phyloP scores from a whole-genome alignment of 2,329 filamentous ascomycete species.

The Neobulgaria alba region DNA sequence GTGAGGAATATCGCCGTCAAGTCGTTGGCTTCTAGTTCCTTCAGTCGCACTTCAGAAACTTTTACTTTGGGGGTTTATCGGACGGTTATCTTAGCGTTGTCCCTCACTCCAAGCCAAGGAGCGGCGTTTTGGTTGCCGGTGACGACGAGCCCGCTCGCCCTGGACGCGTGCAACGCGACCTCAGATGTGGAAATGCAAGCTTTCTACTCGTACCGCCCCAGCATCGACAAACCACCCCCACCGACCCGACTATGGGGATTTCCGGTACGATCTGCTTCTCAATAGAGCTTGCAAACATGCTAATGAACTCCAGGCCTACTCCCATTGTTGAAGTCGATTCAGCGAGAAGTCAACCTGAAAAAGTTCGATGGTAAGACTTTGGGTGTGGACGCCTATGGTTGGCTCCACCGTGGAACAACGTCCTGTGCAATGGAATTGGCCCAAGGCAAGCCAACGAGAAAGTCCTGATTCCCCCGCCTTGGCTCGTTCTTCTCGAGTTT shows the following conservation, averaged over 20 bases:
- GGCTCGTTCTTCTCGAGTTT: not conserved
- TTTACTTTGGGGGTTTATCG: not conserved
- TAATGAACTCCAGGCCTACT: conserved; percentile 85
- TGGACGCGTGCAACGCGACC: not conserved
- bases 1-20: too few relatives aligned
- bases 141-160: not conserved
- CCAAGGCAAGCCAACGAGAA: conserved; percentile 76
- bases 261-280: conserved; percentile 6
- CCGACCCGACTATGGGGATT: conserved; percentile 12
- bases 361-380: conserved; percentile 82
- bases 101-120: too few relatives aligned
- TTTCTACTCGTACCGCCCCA: too few relatives aligned
- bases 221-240: not conserved
- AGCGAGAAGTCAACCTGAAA: conserved; percentile 78
- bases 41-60: not conserved
- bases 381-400: conserved; percentile 95
- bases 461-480: conserved; percentile 45
- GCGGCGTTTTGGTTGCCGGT: not conserved
- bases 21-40: too few relatives aligned
- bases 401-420: conserved; percentile 90
- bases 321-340: conserved; percentile 90
- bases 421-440: conserved; percentile 87
- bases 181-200: too few relatives aligned
- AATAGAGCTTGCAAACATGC: too few relatives aligned
- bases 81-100: not conserved